Conservation (phyloP, 768 basidiomycete species). For the Harrya chromipes region DNA sequence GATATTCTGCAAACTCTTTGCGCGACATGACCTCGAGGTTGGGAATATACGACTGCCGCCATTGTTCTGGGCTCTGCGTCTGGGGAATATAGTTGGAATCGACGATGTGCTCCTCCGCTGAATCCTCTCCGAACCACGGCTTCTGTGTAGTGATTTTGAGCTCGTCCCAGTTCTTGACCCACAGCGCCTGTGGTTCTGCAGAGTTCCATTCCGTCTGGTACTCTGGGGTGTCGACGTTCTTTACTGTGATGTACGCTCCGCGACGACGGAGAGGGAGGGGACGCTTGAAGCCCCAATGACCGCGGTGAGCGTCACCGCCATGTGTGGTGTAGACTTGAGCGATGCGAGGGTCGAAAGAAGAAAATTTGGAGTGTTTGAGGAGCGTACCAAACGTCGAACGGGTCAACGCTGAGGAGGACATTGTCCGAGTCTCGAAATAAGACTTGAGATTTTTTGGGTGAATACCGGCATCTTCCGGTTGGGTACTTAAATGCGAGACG, state of each 20-base stretch:
- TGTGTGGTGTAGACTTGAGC: conserved; percentile 74
- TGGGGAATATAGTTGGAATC: conserved; percentile 27
- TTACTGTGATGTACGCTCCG: conserved; percentile 62
- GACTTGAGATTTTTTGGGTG: not conserved
- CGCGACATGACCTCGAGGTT: conserved; percentile 64
- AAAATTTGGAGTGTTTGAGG: conserved; percentile 79
- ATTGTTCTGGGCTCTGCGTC: conserved; percentile 12
- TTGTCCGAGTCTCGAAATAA: not conserved
- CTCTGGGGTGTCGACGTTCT: conserved; percentile 66
- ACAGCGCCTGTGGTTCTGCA: conserved; percentile 62
- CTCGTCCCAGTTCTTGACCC: conserved; percentile 66
- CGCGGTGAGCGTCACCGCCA: conserved; percentile 67
- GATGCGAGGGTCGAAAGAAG: conserved; percentile 72
- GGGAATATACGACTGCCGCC: conserved; percentile 34
- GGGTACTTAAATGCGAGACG: conserved; percentile 28
- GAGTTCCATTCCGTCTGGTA: conserved; percentile 78
- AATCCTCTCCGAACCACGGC: conserved; percentile 9
- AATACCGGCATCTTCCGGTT: conserved; percentile 25
- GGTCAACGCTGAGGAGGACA: conserved; percentile 32
- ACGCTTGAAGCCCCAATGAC: conserved; percentile 85
- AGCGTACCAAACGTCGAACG: conserved; percentile 74
- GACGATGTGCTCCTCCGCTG: conserved; percentile 18
- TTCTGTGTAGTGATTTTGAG: conserved; percentile 31
- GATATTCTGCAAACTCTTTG: conserved; percentile 54
- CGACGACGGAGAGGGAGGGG: conserved; percentile 66